Evolutionary conservation across 225 moss, liverwort and hornwort genomes (phyloP), one percentile per base, ranked within the genome.

Genomic region (Rhytidiadelphus loreus): DNA sequence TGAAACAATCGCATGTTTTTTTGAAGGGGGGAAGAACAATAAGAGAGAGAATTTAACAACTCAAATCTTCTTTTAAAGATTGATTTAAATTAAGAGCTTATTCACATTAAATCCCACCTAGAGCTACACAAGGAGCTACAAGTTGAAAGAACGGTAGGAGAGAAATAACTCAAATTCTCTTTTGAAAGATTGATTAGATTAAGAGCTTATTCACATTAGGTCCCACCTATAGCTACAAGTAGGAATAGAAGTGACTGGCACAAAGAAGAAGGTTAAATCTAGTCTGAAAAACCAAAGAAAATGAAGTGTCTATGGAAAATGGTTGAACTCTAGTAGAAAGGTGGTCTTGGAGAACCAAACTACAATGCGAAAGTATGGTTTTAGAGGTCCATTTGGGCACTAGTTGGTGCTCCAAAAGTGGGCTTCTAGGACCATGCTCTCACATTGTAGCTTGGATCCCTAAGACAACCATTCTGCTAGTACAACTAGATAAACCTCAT

Each of bases 371-470:
- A 4, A 68, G 4, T 0, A 23, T 7, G 13, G 7, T 37, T 65
- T 2, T 12, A 21, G 1, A 65, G 3, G 20, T 5, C 37, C 11
- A 37, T 37, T 65, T 37, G 3, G 6, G 3, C 37, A 35, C 11
- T 37, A 65, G 11, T 3, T 20, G 20, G 2, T 19, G 21, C 1
- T 2, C 21, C 12, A 37, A 37, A 35, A 9, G 10, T n/a, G n/a
- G 65, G 3, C 21, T 3, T 20, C 6, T 21, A 7, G 7, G 26
- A 70, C 16, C 8, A 41, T 43, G 15, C 8, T 70, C 3, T 70
- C 0, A 0, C 0, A 70, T 0, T 43, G 0, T 41, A 16, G 26
- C 0, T 44, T 44, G 28, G 2, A 43, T 29, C 17, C 1, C 29
- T 0, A 11, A 44, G 10, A 28, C 16, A 16, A 28, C 5, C 3